Conservation (phyloP, 805 yeast species). For the Myxozyma sirexii region DNA sequence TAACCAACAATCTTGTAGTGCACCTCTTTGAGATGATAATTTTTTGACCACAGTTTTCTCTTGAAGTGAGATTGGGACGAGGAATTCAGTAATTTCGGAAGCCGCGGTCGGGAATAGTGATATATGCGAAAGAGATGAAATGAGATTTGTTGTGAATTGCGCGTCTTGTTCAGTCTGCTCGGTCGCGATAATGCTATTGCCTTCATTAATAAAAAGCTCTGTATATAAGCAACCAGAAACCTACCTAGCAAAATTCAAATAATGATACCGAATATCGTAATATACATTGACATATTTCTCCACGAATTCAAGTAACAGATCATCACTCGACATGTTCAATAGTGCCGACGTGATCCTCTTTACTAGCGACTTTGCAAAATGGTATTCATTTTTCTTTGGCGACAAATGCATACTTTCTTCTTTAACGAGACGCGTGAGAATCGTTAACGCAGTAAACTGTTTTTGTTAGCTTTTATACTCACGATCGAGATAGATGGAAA, state of each 20-base stretch:
- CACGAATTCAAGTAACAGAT: conserved; percentile 57
- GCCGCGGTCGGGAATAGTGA: conserved; percentile 37
- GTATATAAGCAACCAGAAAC: conserved; percentile 26
- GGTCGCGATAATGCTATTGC: not conserved
- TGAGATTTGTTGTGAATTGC: conserved; percentile 27
- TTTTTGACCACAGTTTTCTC: conserved; percentile 32
- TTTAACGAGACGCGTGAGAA: conserved; percentile 50
- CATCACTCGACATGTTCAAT: conserved; percentile 41
- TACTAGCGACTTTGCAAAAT: conserved; percentile 63
- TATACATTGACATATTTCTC: conserved; percentile 56
- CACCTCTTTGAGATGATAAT: conserved; percentile 51
- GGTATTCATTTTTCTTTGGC: conserved; percentile 55
- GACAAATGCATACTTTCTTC: conserved; percentile 58
- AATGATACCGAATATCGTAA: conserved; percentile 80
- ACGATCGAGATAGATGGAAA: no score
- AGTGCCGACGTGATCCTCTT: conserved; percentile 45
- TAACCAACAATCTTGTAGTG: conserved; percentile 73
- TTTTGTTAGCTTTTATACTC: conserved; percentile 11
- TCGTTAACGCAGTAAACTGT: conserved; percentile 33
- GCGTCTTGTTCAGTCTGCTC: conserved; percentile 5
- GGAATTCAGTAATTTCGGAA: conserved; percentile 30
- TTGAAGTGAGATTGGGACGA: conserved; percentile 22
- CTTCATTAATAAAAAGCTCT: conserved; percentile 20
- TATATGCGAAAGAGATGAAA: conserved; percentile 32
- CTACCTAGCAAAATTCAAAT: conserved; percentile 53